Evolutionary conservation across 805 yeast genomes (phyloP), one percentile per base, ranked within the genome.

Genomic region (Pichia cabralensis): DNA sequence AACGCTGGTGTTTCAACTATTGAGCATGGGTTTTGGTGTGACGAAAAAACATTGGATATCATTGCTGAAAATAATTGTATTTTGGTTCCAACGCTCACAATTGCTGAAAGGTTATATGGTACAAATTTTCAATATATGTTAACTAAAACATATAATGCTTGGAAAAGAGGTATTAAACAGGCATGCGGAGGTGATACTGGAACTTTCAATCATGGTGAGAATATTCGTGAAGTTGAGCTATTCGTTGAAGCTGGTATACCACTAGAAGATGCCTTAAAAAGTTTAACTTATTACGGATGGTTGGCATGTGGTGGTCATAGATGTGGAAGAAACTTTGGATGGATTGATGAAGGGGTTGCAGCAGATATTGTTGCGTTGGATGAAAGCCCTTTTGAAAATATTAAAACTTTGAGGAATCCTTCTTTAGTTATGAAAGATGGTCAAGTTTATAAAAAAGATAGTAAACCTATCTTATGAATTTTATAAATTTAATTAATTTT

Each of bases 171-270:
- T 5, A 39, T 50, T n/a, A 26, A 30, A 9, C 44, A 47, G 22
- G 54, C 54, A 1, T 49, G 54, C 35, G 55, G 55, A 5, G 55
- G 55, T 9, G 55, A 50, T 29, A 50, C 55, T 9, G 55, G 55
- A 2, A 49, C 55, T 1, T 50, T 47, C 26, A 44, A 47, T n/a
- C 55, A 50, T 32, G 55, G 55, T 9, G 55, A 50, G 22, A 50
- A 50, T 33, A 42, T 49, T n/a, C 29, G 53, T 22, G 56, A 51
- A 26, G 49, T 47, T 19, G 56, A 51, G 37, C 36, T 51, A 35
- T 47, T 51, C 37, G 33, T 41, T 3, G 40, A 47, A 28, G 44
- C 54, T 6, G 56, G 56, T 3, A 36, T 51, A 33, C 51, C 53
- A 12, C 27, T 44, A 4, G 45, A 28, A 12, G 45, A 49, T 17